Conservation (phyloP, 1,284 basidiomycete species). For the Agaricales sp. region DNA sequence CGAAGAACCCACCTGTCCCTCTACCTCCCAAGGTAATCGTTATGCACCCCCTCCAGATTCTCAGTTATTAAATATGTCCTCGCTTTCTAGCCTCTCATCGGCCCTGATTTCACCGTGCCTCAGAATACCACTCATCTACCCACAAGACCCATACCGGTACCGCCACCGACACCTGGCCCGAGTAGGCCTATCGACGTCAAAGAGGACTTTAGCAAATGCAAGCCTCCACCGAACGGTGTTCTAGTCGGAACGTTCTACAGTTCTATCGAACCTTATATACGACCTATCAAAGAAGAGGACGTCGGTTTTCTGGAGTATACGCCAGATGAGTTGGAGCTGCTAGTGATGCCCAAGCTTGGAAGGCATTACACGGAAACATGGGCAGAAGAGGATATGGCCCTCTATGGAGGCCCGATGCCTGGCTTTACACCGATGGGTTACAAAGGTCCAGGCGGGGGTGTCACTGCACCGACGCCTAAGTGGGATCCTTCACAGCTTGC, state of each 20-base stretch:
- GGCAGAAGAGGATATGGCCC: conserved; percentile 32
- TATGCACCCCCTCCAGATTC: too few species aligned
- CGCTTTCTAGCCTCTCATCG: conserved; percentile 24
- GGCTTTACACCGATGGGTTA: conserved; percentile 8
- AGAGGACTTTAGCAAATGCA: conserved; percentile 81
- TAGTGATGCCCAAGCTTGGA: conserved; percentile 79
- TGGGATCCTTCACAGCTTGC: conserved; percentile 67
- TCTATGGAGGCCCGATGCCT: conserved; percentile 24
- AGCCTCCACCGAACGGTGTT: conserved; percentile 53
- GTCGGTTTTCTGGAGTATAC: conserved; percentile 81
- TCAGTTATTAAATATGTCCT: conserved; percentile 11
- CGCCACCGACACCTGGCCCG: conserved; percentile 66
- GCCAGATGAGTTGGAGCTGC: conserved; percentile 83
- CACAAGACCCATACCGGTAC: conserved; percentile 53
- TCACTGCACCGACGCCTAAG: conserved; percentile 38
- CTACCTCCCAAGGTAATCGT: conserved; percentile 38
- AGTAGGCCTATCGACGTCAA: conserved; percentile 72
- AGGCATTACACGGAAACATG: conserved; percentile 18
- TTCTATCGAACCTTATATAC: conserved; percentile 79
- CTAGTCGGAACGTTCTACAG: conserved; percentile 70
- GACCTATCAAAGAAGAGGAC: conserved; percentile 83
- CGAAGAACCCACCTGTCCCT: neutral
- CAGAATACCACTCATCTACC: conserved; percentile 41
- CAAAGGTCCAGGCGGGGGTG: conserved; percentile 17
- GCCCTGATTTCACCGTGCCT: conserved; percentile 53